These are phyloP conservation scores for Uncinocarpus reesii DNA, from an alignment of 2,329 filamentous ascomycete species.

Conservation along the genomic window DNA sequence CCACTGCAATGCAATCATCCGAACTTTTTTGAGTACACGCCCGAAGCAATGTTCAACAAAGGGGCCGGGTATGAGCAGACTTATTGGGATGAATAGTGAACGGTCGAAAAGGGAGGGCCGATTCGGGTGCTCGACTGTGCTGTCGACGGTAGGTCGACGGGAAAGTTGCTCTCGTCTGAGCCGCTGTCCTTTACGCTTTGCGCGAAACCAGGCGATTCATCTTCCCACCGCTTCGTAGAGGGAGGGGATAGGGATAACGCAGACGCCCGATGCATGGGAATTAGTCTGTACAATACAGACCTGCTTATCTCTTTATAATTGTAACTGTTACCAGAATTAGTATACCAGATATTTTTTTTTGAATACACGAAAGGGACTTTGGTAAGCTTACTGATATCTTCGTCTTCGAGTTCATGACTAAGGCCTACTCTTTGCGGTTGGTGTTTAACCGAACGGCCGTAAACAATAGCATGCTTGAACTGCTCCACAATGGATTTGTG, in stretches of 20 bases:
- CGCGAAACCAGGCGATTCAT: not conserved
- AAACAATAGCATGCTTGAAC: slow-evolving; percentile 91
- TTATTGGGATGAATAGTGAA: not conserved
- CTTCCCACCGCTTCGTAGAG: not conserved
- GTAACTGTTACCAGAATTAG: slow-evolving; percentile 21
- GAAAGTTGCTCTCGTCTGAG: not conserved
- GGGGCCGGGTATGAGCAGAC: not conserved
- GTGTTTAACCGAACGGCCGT: slow-evolving; percentile 96
- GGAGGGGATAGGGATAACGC: not conserved
- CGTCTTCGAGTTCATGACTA: slow-evolving; percentile 80
- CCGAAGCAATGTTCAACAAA: slow-evolving; percentile 1
- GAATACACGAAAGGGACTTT: not conserved
- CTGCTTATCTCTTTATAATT: slow-evolving; percentile 28
- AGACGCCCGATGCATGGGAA: not conserved
- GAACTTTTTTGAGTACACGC: not conserved
- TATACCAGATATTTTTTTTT: not conserved
- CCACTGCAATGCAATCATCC: not conserved
- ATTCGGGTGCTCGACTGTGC: not conserved
- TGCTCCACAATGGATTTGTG: slow-evolving; percentile 93
- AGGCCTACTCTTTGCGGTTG: slow-evolving; percentile 93
- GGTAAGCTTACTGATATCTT: slow-evolving; percentile 74
- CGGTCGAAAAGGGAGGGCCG: not conserved
- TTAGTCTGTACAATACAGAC: not conserved
- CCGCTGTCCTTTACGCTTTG: not conserved
- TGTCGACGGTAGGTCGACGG: not conserved